These are phyloP conservation scores for Euphorbia celastroides DNA, from an alignment of 441 rosid genomes.

Conservation along the genomic window DNA sequence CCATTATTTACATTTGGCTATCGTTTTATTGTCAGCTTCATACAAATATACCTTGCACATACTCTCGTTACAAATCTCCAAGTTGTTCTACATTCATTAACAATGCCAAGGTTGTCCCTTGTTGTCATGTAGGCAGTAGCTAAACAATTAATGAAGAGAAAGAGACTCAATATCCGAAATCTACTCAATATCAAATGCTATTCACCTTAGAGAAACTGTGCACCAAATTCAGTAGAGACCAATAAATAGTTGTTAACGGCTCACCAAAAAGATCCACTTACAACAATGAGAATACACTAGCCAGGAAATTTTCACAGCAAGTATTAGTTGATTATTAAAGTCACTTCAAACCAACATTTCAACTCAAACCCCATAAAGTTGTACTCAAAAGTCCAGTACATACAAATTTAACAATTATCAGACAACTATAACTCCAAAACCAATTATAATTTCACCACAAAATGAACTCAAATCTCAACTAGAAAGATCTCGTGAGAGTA, in stretches of 20 bases:
- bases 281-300: neutral
- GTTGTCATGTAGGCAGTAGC: neutral
- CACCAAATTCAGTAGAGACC: neutral
- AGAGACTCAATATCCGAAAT: neutral
- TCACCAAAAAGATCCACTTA: neutral
- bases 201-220: neutral
- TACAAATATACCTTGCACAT: neutral
- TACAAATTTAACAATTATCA: no score
- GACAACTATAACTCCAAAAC: neutral
- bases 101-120: neutral
- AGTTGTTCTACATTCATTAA: neutral
- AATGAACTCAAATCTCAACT: neutral
- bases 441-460: neutral
- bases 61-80: neutral
- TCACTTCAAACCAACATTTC: no score
- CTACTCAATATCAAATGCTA: neutral
- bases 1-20: neutral
- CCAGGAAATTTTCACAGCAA: no score
- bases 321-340: no score
- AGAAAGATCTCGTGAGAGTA: neutral
- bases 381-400: no score
- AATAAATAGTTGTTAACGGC: neutral
- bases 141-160: neutral
- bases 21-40: neutral
- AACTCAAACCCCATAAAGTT: no score